Percentiles rank a stretch among this genome's conserved stretches.
Conservation (phyloP, 768 basidiomycete species). For the Hygrocybe punicea region DNA sequence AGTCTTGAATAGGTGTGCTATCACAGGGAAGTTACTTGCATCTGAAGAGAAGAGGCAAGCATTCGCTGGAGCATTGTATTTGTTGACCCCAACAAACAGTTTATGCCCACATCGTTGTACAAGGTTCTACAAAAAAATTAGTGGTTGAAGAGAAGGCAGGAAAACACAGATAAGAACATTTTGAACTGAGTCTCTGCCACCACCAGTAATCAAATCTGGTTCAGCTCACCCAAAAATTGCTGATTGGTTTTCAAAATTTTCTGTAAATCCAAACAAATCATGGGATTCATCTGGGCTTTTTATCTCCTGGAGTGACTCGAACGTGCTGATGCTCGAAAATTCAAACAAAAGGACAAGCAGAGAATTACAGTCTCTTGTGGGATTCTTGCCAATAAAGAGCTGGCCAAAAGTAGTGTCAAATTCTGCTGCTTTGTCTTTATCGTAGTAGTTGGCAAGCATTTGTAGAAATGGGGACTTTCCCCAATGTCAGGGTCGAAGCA, state of each 20-base stretch:
- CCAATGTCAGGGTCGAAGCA: not conserved
- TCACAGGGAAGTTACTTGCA: not conserved
- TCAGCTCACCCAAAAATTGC: not conserved
- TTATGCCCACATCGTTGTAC: not conserved
- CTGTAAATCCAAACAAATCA: not conserved
- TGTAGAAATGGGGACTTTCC: not conserved
- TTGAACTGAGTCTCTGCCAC: too few relatives aligned
- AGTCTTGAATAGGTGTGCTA: constrained; percentile 3
- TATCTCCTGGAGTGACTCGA: not conserved
- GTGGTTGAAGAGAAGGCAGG: not conserved
- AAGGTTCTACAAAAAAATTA: not conserved
- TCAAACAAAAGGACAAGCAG: constrained; percentile 2
- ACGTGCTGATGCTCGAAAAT: not conserved
- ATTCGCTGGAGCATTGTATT: constrained; percentile 4
- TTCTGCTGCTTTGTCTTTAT: not conserved
- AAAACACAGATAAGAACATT: not conserved
- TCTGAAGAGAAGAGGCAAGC: not conserved
- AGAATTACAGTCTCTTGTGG: not conserved
- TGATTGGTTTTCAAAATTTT: not conserved
- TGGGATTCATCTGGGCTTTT: not conserved
- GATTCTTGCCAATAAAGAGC: not conserved
- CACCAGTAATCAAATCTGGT: not conserved
- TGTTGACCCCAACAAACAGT: constrained; percentile 2
- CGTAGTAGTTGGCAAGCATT: not conserved
- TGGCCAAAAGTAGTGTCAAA: not conserved